Evolutionary conservation across 805 yeast genomes (phyloP).

Genomic region (Metschnikowia shivogae): DNA sequence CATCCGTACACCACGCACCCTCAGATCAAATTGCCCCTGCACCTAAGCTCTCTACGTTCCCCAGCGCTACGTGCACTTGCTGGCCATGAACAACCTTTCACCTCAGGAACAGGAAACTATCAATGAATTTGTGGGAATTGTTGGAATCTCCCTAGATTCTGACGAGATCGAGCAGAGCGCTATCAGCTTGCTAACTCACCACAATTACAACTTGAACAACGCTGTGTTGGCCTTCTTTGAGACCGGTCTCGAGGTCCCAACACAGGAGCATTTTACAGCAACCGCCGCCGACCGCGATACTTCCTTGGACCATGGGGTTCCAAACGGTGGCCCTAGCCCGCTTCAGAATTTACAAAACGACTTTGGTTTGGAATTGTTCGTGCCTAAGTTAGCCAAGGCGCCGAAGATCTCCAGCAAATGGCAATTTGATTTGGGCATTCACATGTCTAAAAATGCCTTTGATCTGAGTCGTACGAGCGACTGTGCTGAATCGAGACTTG

Average conservation of each 20-base stretch:
- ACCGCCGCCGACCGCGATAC: conserved; percentile 4
- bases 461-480: conserved; percentile 2
- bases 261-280: conserved; percentile 5
- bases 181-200: conserved; percentile 12
- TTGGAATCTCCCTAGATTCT: conserved; percentile 13
- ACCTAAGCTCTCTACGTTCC: neutral
- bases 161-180: conserved; percentile 11
- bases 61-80: neutral
- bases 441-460: conserved; percentile 25
- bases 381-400: conserved; percentile 40
- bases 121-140: conserved; percentile 15
- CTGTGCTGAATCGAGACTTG: conserved; percentile 3
- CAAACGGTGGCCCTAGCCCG: neutral
- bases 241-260: conserved; percentile 30
- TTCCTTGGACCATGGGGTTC: neutral
- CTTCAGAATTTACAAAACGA: conserved; percentile 25
- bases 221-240: conserved; percentile 63
- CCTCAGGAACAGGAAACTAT: conserved; percentile 10
- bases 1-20: neutral
- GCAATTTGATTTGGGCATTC: conserved; percentile 42
- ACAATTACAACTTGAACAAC: conserved; percentile 55
- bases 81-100: conserved; percentile 6
- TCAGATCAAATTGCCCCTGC: neutral
- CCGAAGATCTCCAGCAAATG: conserved; percentile 36
- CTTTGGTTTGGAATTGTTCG: conserved; percentile 22